A percentile compares a stretch with the other conserved stretches of the same genome.
Conservation (phyloP, 1,139 yeast genomes). For the Saccharomyces uvarum region DNA sequence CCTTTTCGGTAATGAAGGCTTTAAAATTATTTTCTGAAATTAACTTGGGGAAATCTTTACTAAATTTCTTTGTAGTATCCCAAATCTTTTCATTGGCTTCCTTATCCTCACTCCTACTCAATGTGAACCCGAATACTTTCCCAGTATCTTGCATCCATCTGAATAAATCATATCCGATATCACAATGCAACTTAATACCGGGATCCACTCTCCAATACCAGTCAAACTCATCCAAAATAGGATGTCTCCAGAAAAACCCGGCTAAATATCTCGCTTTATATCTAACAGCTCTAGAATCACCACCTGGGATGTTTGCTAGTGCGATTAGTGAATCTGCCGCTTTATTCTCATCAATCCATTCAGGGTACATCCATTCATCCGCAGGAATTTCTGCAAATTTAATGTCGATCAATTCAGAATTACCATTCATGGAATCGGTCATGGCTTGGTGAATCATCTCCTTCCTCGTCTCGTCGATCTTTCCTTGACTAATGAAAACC, state of each 20-base stretch:
- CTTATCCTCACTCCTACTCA: constrained; percentile 72
- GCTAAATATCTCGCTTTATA: constrained; percentile 88
- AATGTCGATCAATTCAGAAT: constrained; percentile 2
- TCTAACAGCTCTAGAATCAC: constrained; percentile 57
- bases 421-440: constrained; percentile 7
- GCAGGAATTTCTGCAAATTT: constrained; percentile 12
- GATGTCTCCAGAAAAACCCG: constrained; percentile 80
- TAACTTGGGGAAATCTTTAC: constrained; percentile 45
- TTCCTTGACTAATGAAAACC: constrained; percentile 60
- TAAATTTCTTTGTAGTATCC: constrained; percentile 62
- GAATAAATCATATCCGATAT: constrained; percentile 72
- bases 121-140: constrained; percentile 67
- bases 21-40: background rate
- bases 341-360: constrained; percentile 49
- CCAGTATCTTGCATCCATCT: constrained; percentile 70
- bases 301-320: constrained; percentile 52
- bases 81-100: constrained; percentile 73
- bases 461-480: constrained; percentile 33
- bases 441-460: background rate
- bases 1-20: constrained; percentile 2
- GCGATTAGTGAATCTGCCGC: constrained; percentile 46
- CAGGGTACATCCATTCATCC: constrained; percentile 52
- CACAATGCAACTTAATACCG: constrained; percentile 67
- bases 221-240: constrained; percentile 58
- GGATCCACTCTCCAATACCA: constrained; percentile 97